phyloP scores from a whole-genome alignment of 345 rosid genomes.

The Brassica nigra region DNA sequence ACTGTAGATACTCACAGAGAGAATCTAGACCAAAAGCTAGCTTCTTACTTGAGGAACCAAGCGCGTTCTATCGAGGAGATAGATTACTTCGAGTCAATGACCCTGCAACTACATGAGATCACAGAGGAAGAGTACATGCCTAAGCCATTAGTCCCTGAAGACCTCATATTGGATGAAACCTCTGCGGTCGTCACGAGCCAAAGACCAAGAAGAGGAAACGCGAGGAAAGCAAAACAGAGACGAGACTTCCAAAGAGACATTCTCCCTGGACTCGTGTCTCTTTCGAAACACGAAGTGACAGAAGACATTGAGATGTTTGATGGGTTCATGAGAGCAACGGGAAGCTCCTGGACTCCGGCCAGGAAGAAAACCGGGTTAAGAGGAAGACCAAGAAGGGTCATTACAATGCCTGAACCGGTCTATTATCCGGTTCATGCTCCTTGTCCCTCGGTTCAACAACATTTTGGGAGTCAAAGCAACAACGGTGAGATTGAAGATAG shows the following conservation, averaged over 20 bases:
- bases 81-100: slow-evolving; percentile 72
- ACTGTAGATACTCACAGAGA: slow-evolving; percentile 54
- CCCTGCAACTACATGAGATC: slow-evolving; percentile 59
- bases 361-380: slow-evolving; percentile 48
- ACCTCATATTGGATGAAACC: slow-evolving; percentile 43
- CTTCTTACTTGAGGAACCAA: slow-evolving; percentile 24
- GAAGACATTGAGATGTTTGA: slow-evolving; percentile 72
- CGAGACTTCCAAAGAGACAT: slow-evolving; percentile 79
- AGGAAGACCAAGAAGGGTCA: slow-evolving; percentile 52
- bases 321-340: slow-evolving; percentile 67
- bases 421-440: background rate
- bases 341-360: slow-evolving; percentile 56
- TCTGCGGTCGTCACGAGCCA: slow-evolving; percentile 34
- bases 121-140: slow-evolving; percentile 47
- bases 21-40: slow-evolving; percentile 45
- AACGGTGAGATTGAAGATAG: slow-evolving; percentile 49
- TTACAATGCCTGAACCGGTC: slow-evolving; percentile 37
- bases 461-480: slow-evolving; percentile 16
- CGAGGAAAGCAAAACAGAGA: slow-evolving; percentile 72
- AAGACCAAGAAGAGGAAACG: slow-evolving; percentile 63
- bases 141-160: slow-evolving; percentile 44
- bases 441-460: slow-evolving; percentile 33
- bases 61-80: slow-evolving; percentile 35
- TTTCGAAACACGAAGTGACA: slow-evolving; percentile 66
- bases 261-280: slow-evolving; percentile 56